phyloP scores from a whole-genome alignment of 345 rosid genomes.

The Murraya koenigii region DNA sequence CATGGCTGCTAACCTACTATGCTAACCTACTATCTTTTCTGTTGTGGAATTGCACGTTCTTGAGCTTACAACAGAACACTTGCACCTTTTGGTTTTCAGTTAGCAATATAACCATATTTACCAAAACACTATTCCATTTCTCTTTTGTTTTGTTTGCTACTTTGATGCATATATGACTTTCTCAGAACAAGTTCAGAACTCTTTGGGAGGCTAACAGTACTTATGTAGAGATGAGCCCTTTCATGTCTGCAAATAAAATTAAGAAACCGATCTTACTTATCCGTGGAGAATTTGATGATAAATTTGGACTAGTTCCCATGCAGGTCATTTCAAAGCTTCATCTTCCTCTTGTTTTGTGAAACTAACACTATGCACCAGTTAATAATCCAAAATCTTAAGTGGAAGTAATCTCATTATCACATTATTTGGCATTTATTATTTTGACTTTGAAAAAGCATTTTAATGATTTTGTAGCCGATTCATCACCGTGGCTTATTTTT shows the following conservation, averaged over 20 bases:
- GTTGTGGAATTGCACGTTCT: conserved; percentile 93
- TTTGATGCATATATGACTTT: conserved; percentile 14
- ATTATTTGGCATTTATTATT: not conserved
- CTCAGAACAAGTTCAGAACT: conserved; percentile 87
- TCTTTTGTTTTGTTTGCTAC: not conserved
- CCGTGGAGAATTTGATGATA: conserved; percentile 95
- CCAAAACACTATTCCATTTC: not conserved
- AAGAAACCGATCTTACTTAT: conserved; percentile 92
- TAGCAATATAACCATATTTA: conserved; percentile 18
- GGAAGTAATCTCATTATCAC: not conserved
- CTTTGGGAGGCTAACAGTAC: conserved; percentile 83
- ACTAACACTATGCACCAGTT: not conserved
- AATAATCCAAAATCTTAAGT: not conserved
- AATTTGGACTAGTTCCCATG: conserved; percentile 96
- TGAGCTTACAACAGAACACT: conserved; percentile 99
- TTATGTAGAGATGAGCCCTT: conserved; percentile 94
- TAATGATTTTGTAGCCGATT: conserved; percentile 5
- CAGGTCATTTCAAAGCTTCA: conserved; percentile 48
- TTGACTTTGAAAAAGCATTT: not conserved
- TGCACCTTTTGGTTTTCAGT: conserved; percentile 97
- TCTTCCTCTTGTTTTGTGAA: not conserved
- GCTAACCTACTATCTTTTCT: conserved; percentile 97
- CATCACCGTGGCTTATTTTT: not conserved
- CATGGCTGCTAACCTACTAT: conserved; percentile 94
- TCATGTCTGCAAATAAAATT: conserved; percentile 91